phyloP scores from a whole-genome alignment of 306 rosid species.

The Malus fusca region DNA sequence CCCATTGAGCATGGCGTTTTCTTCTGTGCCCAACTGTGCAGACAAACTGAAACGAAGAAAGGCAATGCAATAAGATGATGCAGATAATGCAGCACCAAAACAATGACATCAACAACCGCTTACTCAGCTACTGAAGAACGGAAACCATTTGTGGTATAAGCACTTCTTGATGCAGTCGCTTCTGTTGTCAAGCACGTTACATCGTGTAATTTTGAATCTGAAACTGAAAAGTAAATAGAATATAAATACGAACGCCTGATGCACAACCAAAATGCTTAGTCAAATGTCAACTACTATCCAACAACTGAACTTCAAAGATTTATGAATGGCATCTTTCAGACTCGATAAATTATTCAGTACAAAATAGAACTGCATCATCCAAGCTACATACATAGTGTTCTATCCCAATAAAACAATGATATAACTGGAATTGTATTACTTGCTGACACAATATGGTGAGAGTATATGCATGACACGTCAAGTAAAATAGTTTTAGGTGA shows the following conservation, averaged over 20 bases:
- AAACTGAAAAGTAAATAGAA: conserved; percentile 16
- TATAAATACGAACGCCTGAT: not conserved
- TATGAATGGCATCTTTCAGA: not conserved
- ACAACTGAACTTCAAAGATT: not conserved
- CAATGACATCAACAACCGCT: conserved; percentile 12
- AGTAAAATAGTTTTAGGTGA: not conserved
- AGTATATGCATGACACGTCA: not conserved
- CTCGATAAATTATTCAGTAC: not conserved
- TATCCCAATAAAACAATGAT: not conserved
- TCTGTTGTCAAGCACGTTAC: conserved; percentile 29
- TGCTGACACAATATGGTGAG: not conserved
- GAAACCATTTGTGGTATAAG: conserved; percentile 42
- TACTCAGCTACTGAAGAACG: conserved; percentile 42
- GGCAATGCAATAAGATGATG: conserved; percentile 1
- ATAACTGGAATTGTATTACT: no score
- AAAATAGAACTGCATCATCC: not conserved
- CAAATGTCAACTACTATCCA: not conserved
- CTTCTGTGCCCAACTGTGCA: conserved; percentile 28
- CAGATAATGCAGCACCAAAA: not conserved
- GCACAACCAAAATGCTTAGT: not conserved
- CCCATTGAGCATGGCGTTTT: conserved; percentile 16
- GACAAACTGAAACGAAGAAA: conserved; percentile 40
- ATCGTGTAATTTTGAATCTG: conserved; percentile 32
- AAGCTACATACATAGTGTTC: not conserved
- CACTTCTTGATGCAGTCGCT: conserved; percentile 28